Evolutionary conservation across 2,329 filamentous ascomycete species (phyloP).

Genomic region (Colletotrichum sp.): DNA sequence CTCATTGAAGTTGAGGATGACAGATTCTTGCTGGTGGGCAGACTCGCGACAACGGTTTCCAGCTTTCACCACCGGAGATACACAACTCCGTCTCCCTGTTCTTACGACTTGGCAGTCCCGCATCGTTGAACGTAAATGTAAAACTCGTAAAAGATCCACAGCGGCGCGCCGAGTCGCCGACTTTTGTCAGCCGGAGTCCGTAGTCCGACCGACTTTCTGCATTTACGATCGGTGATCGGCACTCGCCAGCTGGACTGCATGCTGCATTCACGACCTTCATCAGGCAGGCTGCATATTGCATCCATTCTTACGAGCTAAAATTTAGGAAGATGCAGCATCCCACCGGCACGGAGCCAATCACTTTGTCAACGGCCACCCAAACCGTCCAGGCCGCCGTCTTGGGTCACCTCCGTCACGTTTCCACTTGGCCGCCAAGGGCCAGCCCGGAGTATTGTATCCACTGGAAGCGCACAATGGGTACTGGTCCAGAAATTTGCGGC

Average conservation of each 20-base stretch:
- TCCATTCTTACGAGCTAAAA: neutral
- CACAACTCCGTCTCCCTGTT: neutral
- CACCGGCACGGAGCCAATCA: neutral
- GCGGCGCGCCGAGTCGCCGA: neutral
- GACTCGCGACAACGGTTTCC: neutral
- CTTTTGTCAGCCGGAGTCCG: neutral
- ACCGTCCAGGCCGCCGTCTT: neutral
- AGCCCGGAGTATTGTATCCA: neutral
- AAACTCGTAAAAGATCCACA: neutral
- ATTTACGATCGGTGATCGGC: neutral
- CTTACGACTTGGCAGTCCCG: neutral
- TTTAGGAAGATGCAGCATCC: neutral
- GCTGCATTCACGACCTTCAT: rapidly evolving
- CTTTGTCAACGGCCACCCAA: neutral
- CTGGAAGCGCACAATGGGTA: neutral
- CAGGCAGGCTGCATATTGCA: neutral
- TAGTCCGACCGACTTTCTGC: neutral
- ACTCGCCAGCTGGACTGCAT: neutral
- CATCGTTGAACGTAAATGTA: neutral
- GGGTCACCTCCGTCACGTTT: neutral
- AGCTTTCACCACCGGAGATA: neutral
- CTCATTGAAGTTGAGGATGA: neutral
- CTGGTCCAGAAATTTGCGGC: rapidly evolving
- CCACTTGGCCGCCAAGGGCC: neutral
- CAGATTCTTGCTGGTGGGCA: rapidly evolving